Percentiles rank a stretch among this genome's conserved stretches.
phyloP scores from a whole-genome alignment of 2,329 filamentous ascomycete genomes.

The Incumbomyces lentus region DNA sequence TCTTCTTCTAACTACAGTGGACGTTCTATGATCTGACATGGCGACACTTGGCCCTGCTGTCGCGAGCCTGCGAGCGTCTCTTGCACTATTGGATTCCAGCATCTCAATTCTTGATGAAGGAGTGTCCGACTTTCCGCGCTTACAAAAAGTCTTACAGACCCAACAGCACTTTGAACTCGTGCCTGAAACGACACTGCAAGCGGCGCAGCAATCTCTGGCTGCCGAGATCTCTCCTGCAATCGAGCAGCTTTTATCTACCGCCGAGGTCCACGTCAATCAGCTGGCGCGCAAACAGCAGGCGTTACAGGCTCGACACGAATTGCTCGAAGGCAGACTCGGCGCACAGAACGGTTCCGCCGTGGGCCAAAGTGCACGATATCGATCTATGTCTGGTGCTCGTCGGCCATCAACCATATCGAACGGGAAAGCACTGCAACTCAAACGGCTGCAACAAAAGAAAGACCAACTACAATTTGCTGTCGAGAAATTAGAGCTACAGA shows the following conservation, averaged over 20 bases:
- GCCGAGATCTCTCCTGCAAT: constrained; percentile 87
- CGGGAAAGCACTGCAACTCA: constrained; percentile 48
- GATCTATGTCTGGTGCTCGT: constrained; percentile 16
- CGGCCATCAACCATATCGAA: constrained; percentile 23
- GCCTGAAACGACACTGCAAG: constrained; percentile 68
- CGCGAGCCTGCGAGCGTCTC: constrained; percentile 48
- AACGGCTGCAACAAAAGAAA: constrained; percentile 66
- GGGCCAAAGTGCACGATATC: constrained; percentile 3
- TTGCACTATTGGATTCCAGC: constrained; percentile 52
- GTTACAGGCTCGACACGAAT: constrained; percentile 68
- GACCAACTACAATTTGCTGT: constrained; percentile 80
- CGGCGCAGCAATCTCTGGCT: constrained; percentile 73
- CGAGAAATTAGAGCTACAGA: constrained; percentile 73
- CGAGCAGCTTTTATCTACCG: constrained; percentile 63
- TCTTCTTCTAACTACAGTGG: too few relatives aligned
- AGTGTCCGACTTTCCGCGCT: constrained; percentile 53
- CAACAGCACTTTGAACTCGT: constrained; percentile 87
- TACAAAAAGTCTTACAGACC: constrained; percentile 53
- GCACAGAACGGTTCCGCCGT: constrained; percentile 24
- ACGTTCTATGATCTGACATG: constrained; percentile 6
- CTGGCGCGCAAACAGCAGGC: constrained; percentile 73
- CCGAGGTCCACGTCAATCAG: constrained; percentile 73
- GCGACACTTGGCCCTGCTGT: constrained; percentile 50
- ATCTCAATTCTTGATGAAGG: constrained; percentile 52
- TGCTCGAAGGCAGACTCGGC: constrained; percentile 64